Evolutionary conservation across 768 basidiomycete genomes (phyloP), one percentile per base, ranked within the genome.

Genomic region (Cystofilobasidium bisporidii): DNA sequence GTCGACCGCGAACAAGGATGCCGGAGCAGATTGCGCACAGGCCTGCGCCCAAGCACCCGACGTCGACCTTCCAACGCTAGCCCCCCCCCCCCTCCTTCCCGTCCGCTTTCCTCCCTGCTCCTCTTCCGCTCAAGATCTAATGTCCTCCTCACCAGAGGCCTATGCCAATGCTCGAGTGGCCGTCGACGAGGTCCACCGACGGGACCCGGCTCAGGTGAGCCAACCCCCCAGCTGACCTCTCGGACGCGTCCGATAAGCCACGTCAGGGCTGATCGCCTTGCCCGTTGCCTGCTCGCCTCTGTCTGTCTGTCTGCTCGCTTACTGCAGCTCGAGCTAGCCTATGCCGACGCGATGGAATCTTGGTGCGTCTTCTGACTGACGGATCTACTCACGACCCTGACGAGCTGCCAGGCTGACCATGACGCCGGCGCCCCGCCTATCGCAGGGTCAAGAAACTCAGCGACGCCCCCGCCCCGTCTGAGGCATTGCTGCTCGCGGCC

Each of bases 311-410:
- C 22, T n/a, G n/a, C n/a, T n/a, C n/a, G n/a, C n/a, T n/a, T n/a
- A n/a, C n/a, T n/a, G n/a, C n/a, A 64, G 65, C 47, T 60, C 45
- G 65, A 67, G 65, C 59, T 67, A 4, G 65, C 57, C 26, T 67
- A 67, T 50, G 65, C 65, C 26, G 65, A 67, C 40, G 59, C 48
- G 6, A 60, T 67, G 45, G 65, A 67, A 28, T 12, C 60, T 1
- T 64, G 63, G 63, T 64, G 4, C 12, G 63, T 43, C 43, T 43
- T 17, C 14, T 43, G 43, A n/a, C n/a, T n/a, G n/a, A n/a, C n/a
- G n/a, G n/a, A n/a, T n/a, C n/a, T n/a, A n/a, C n/a, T n/a, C n/a
- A n/a, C n/a, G n/a, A n/a, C n/a, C n/a, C n/a, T n/a, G n/a, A n/a
- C n/a, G n/a, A n/a, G n/a, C n/a, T n/a, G n/a, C n/a, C n/a, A n/a